Conservation (phyloP, 1,139 yeast genomes). For the Candida sojae region DNA sequence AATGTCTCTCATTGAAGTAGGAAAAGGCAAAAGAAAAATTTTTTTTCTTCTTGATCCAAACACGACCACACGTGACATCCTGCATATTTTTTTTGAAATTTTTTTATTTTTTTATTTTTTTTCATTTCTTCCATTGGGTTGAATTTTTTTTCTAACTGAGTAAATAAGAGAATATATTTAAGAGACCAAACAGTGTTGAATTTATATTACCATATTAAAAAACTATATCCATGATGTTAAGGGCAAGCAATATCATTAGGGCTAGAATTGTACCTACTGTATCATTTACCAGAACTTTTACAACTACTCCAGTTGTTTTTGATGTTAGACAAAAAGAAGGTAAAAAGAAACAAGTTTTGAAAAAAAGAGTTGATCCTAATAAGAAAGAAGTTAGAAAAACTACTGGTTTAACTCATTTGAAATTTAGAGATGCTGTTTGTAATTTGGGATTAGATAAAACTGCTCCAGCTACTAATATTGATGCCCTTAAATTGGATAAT, state of each 20-base stretch:
- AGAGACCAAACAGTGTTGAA: no score
- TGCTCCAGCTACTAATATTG: conserved; percentile 15
- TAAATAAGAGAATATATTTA: no score
- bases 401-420: conserved; percentile 46
- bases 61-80: no score
- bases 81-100: no score
- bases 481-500: not conserved
- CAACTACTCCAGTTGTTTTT: conserved; percentile 11
- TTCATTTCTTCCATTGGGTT: no score
- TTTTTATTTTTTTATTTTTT: no score
- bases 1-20: no score
- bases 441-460: conserved; percentile 34
- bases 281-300: conserved; percentile 3
- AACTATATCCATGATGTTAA: not conserved
- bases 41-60: no score
- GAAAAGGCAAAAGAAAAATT: no score
- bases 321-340: conserved; percentile 24
- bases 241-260: conserved; percentile 1
- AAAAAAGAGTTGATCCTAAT: conserved; percentile 28
- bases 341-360: conserved; percentile 17
- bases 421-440: conserved; percentile 43
- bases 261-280: not conserved
- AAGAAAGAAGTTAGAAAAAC: conserved; percentile 18
- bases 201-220: no score
- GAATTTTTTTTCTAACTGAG: no score